Percentiles rank a stretch among this genome's conserved stretches.
Conservation (phyloP, 805 yeast genomes). For the Zygosaccharomyces gambellarensis region DNA sequence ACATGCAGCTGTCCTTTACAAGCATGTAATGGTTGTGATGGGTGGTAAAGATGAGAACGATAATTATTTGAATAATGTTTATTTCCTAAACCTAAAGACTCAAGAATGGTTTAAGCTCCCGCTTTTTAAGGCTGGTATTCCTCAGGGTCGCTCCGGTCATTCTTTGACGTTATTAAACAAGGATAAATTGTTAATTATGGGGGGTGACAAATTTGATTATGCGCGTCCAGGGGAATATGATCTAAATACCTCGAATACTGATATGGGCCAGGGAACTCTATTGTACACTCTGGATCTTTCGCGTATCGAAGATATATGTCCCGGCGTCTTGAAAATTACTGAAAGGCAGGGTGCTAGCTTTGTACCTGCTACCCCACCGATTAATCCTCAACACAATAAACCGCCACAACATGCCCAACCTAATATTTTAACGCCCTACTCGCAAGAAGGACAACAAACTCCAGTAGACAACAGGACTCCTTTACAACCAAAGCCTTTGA, state of each 20-base stretch:
- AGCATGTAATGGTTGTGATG: constrained; percentile 72
- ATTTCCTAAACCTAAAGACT: constrained; percentile 70
- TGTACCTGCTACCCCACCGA: constrained; percentile 20
- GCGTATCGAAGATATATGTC: constrained; percentile 34
- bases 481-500: constrained; percentile 10
- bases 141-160: constrained; percentile 90
- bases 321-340: constrained; percentile 39
- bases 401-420: constrained; percentile 10
- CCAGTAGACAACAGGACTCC: constrained; percentile 12
- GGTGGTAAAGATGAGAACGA: constrained; percentile 87
- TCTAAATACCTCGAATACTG: constrained; percentile 49
- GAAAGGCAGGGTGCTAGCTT: constrained; percentile 18
- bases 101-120: constrained; percentile 69
- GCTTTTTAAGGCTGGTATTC: constrained; percentile 39
- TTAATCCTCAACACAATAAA: constrained; percentile 6
- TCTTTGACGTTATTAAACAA: constrained; percentile 66
- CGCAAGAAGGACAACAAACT: constrained; percentile 13
- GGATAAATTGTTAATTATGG: constrained; percentile 76
- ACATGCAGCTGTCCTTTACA: constrained; percentile 78
- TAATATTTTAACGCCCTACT: constrained; percentile 30
- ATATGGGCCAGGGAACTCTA: constrained; percentile 54
- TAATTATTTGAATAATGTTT: constrained; percentile 56
- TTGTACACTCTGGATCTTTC: constrained; percentile 59
- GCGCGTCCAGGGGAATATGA: constrained; percentile 45
- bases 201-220: constrained; percentile 80